Conservation (phyloP, 2,329 filamentous ascomycete species). For the Thelonectria olida region DNA sequence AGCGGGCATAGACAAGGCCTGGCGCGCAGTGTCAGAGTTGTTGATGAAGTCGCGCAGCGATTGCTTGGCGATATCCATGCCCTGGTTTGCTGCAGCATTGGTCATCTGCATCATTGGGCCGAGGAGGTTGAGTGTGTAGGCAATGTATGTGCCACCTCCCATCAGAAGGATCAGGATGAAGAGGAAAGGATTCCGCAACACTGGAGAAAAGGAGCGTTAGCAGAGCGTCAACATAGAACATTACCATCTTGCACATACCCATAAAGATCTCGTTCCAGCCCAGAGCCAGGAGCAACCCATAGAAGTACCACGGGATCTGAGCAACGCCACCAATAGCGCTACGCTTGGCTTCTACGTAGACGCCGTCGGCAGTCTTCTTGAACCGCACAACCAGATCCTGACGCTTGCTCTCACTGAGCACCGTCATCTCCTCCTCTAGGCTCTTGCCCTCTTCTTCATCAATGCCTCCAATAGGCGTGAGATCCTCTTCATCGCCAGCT, state of each 20-base stretch:
- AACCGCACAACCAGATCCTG: slow-evolving; percentile 93
- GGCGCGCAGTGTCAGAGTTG: slow-evolving; percentile 83
- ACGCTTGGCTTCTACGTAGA: slow-evolving; percentile 97
- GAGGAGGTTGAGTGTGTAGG: slow-evolving; percentile 93
- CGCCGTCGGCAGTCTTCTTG: slow-evolving; percentile 97
- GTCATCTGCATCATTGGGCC: slow-evolving; percentile 96
- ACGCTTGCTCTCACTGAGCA: slow-evolving; percentile 89
- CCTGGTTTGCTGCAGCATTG: slow-evolving; percentile 87
- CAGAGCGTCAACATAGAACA: neutral
- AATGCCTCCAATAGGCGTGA: slow-evolving; percentile 88
- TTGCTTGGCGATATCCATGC: slow-evolving; percentile 90
- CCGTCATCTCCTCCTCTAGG: slow-evolving; percentile 93
- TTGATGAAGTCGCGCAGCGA: slow-evolving; percentile 90
- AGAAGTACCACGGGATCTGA: slow-evolving; percentile 95
- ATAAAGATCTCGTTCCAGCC: slow-evolving; percentile 99
- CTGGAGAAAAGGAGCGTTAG: slow-evolving; percentile 55
- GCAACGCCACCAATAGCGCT: slow-evolving; percentile 95
- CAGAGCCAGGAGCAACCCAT: slow-evolving; percentile 84
- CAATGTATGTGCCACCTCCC: slow-evolving; percentile 82
- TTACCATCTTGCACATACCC: slow-evolving; percentile 66
- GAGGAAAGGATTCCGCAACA: slow-evolving; percentile 91
- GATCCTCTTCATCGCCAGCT: slow-evolving; percentile 87
- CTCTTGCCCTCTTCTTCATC: slow-evolving; percentile 96
- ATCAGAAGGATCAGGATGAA: slow-evolving; percentile 87
- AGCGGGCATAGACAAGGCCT: slow-evolving; percentile 81